These are phyloP conservation scores for Arthromyces matolae DNA, from an alignment of 768 basidiomycete species.

Conservation along the genomic window DNA sequence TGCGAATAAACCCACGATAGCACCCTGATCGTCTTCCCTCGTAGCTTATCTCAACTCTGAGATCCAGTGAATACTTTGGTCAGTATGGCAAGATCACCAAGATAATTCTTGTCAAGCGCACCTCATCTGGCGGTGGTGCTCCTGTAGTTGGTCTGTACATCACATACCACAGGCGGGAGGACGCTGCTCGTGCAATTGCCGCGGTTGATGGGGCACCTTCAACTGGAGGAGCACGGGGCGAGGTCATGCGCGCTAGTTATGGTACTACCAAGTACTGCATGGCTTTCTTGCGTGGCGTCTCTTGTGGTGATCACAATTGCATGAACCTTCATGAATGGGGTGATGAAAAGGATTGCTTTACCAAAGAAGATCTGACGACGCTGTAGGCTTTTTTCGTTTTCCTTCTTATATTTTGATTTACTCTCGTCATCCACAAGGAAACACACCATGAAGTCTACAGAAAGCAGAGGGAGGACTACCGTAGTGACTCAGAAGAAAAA, in stretches of 20 bases:
- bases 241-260: slow-evolving; percentile 89
- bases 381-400: slow-evolving; percentile 47
- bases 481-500: slow-evolving; percentile 53
- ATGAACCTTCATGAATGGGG: slow-evolving; percentile 98
- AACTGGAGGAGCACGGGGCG: slow-evolving; percentile 77
- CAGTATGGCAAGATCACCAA: slow-evolving; percentile 98
- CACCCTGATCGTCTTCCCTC: neutral
- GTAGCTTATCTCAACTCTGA: slow-evolving; percentile 56
- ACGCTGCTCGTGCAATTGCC: slow-evolving; percentile 88
- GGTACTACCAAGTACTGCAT: slow-evolving; percentile 99
- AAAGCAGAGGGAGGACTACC: slow-evolving; percentile 54
- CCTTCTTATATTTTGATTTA: slow-evolving; percentile 7
- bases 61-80: slow-evolving; percentile 95
- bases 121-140: slow-evolving; percentile 63
- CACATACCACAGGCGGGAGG: slow-evolving; percentile 90
- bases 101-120: slow-evolving; percentile 89
- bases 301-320: slow-evolving; percentile 85
- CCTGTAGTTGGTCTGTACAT: slow-evolving; percentile 93
- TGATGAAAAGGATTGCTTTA: slow-evolving; percentile 96
- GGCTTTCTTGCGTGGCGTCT: slow-evolving; percentile 81
- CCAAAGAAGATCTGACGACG: slow-evolving; percentile 92
- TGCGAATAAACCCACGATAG: slow-evolving; percentile 1
- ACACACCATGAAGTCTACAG: slow-evolving; percentile 90
- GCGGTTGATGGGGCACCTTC: slow-evolving; percentile 91
- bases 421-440: slow-evolving; percentile 46